These are phyloP conservation scores for Fusarium sp. DNA, from an alignment of 2,329 filamentous ascomycete genomes.

Conservation along the genomic window DNA sequence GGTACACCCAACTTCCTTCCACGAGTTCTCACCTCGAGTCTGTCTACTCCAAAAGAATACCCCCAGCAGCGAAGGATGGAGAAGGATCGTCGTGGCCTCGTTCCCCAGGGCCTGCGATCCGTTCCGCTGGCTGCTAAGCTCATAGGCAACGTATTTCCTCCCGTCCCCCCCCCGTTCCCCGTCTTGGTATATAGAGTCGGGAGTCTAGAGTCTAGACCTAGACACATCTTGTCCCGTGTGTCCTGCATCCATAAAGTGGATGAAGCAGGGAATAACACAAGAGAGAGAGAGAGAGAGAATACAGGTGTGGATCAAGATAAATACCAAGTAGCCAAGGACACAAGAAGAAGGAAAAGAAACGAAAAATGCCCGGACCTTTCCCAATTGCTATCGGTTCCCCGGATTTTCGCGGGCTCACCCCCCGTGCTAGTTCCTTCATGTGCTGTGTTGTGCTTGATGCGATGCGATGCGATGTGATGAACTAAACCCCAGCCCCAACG, in stretches of 20 bases:
- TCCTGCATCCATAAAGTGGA: constrained; percentile 32
- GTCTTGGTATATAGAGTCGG: not conserved
- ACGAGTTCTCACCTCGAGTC: not conserved
- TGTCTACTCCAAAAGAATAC: not conserved
- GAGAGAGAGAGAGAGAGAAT: too few relatives aligned
- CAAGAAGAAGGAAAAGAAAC: not conserved
- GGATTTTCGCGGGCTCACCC: constrained; percentile 41
- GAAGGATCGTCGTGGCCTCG: constrained; percentile 25
- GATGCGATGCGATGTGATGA: not conserved
- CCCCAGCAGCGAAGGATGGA: constrained; percentile 4
- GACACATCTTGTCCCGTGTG: constrained; percentile 5
- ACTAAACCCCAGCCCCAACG: not conserved
- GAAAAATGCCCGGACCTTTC: constrained; percentile 15
- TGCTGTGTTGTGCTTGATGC: constrained; percentile 1
- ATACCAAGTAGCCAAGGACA: not conserved
- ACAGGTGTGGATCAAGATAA: constrained; percentile 21
- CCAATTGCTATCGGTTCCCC: constrained; percentile 36
- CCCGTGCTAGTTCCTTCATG: not conserved
- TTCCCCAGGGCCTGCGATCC: constrained; percentile 31
- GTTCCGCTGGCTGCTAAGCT: constrained; percentile 19
- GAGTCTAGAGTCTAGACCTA: too few relatives aligned
- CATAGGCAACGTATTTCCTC: too few relatives aligned
- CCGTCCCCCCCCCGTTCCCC: too few relatives aligned
- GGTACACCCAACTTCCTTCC: constrained; percentile 4
- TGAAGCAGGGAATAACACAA: constrained; percentile 17